Evolutionary conservation across 1,284 basidiomycete genomes (phyloP).

Genomic region (Paramarasmius palmivorus): DNA sequence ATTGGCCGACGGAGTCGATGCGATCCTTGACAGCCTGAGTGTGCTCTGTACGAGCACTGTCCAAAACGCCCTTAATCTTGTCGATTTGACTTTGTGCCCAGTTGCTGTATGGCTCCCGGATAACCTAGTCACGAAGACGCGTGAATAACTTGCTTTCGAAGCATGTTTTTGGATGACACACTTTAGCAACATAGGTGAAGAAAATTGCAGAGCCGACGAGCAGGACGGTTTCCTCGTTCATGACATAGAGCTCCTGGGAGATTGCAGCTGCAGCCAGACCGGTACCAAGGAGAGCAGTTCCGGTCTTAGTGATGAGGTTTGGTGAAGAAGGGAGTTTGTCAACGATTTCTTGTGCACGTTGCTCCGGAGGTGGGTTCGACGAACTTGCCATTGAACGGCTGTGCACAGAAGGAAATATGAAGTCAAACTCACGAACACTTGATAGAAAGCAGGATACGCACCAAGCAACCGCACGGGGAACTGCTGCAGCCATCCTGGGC

Average conservation of each 20-base stretch:
- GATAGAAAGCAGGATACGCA: conserved; percentile 38
- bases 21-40: conserved; percentile 92
- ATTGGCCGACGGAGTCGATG: conserved; percentile 87
- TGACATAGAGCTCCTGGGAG: conserved; percentile 96
- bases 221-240: conserved; percentile 93
- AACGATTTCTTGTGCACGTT: conserved; percentile 90
- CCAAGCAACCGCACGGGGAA: conserved; percentile 55
- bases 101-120: conserved; percentile 86
- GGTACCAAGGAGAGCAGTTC: conserved; percentile 88
- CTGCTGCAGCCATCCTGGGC: conserved; percentile 54
- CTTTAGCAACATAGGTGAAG: conserved; percentile 84
- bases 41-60: conserved; percentile 85
- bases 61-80: conserved; percentile 82
- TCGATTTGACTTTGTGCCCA: conserved; percentile 91
- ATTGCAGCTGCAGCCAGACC: conserved; percentile 92
- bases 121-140: conserved; percentile 37
- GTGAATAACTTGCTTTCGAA: conserved; percentile 3
- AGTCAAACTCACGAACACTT: conserved; percentile 3
- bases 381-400: conserved; percentile 69
- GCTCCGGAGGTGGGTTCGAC: conserved; percentile 66
- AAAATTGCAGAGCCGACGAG: conserved; percentile 86
- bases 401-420: background rate
- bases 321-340: conserved; percentile 92
- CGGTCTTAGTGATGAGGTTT: conserved; percentile 90
- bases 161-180: conserved; percentile 32